These are phyloP conservation scores for Populus trichocarpa DNA, from an alignment of 441 rosid species.

Conservation along the genomic window DNA sequence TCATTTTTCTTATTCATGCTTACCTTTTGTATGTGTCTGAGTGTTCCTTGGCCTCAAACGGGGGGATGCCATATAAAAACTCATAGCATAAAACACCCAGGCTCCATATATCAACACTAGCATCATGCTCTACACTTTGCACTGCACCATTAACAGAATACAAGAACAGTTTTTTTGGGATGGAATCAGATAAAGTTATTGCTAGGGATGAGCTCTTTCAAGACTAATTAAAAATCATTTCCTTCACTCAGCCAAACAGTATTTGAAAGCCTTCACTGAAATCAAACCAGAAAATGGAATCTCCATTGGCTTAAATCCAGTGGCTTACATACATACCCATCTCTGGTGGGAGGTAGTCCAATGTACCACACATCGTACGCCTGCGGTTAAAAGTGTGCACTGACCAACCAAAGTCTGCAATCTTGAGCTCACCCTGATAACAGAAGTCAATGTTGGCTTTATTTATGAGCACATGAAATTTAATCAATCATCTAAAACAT, in stretches of 20 bases:
- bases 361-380: slow-evolving; percentile 92
- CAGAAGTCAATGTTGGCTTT: slow-evolving; percentile 6
- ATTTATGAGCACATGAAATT: slow-evolving; percentile 10
- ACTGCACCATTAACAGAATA: slow-evolving; percentile 42
- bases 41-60: slow-evolving; percentile 91
- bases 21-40: slow-evolving; percentile 93
- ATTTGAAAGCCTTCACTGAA: not conserved
- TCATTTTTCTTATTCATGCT: not conserved
- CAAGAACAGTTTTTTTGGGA: no score
- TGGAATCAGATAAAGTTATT: no score
- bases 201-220: not conserved
- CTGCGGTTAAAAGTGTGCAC: slow-evolving; percentile 94
- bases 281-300: not conserved
- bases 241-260: not conserved
- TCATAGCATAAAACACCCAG: slow-evolving; percentile 89
- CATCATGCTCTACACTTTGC: slow-evolving; percentile 90
- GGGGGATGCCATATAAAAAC: slow-evolving; percentile 86
- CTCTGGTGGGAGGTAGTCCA: slow-evolving; percentile 97
- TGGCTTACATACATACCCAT: slow-evolving; percentile 57
- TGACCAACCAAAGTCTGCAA: slow-evolving; percentile 98
- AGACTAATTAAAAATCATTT: not conserved
- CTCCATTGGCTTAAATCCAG: not conserved
- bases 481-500: not conserved
- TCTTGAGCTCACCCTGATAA: slow-evolving; percentile 88
- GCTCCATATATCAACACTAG: slow-evolving; percentile 95